These are phyloP conservation scores for Chaetomium cochliodes DNA, from an alignment of 495 filamentous ascomycete genomes.

Conservation along the genomic window DNA sequence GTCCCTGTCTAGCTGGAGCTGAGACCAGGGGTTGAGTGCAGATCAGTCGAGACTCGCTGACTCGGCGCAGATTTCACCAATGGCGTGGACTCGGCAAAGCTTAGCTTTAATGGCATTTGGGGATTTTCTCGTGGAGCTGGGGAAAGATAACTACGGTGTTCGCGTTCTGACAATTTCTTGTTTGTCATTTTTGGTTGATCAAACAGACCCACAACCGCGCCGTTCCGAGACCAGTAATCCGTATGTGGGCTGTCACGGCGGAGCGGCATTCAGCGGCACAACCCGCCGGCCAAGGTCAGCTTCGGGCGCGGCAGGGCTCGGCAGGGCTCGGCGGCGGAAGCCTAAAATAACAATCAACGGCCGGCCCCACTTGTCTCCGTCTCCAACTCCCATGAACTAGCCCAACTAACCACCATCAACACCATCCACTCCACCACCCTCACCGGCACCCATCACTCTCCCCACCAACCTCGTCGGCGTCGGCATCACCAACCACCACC, in stretches of 20 bases:
- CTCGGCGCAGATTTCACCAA: background rate
- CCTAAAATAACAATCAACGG: background rate
- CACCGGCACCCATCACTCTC: background rate
- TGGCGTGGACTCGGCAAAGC: constrained; percentile 8
- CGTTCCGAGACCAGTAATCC: no score
- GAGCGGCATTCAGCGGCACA: background rate
- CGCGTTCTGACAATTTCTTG: background rate
- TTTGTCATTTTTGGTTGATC: background rate
- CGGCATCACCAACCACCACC: background rate
- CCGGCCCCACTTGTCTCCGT: no score
- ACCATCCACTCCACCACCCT: no score
- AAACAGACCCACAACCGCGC: no score
- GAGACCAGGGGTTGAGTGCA: background rate
- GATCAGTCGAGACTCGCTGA: background rate
- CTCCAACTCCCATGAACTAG: no score
- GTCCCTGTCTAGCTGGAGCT: background rate
- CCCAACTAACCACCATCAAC: no score
- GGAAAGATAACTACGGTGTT: no score
- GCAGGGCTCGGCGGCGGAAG: background rate
- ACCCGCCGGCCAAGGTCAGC: background rate
- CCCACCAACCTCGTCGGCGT: background rate
- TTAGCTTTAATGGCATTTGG: background rate
- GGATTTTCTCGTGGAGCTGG: no score
- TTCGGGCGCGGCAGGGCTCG: no score
- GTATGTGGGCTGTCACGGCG: no score